phyloP scores from a whole-genome alignment of 1,284 basidiomycete species.

The Hypsizygus ulmarius region DNA sequence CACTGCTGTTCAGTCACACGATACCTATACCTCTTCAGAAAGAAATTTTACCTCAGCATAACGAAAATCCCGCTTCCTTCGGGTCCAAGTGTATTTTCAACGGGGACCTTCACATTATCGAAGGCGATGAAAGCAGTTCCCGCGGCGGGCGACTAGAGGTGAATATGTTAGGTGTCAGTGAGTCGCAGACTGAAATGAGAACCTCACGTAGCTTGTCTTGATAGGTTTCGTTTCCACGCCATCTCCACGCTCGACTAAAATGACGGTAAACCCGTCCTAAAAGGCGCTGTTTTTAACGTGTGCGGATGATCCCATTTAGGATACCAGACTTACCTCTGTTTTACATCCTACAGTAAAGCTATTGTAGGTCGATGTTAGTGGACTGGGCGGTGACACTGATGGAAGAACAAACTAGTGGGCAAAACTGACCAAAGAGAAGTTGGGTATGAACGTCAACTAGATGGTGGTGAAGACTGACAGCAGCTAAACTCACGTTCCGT shows the following conservation, averaged over 20 bases:
- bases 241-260: conserved; percentile 68
- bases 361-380: conserved; percentile 9
- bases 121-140: conserved; percentile 87
- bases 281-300: conserved; percentile 29
- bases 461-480: neutral
- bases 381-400: neutral
- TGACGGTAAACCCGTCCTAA: conserved; percentile 41
- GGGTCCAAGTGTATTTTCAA: conserved; percentile 80
- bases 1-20: neutral
- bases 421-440: conserved; percentile 37
- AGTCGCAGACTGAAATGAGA: conserved; percentile 59
- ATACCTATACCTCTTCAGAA: conserved; percentile 2
- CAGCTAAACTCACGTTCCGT: conserved; percentile 23
- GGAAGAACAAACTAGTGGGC: conserved; percentile 37
- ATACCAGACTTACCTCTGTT: conserved; percentile 34
- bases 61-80: conserved; percentile 78
- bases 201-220: conserved; percentile 62
- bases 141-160: conserved; percentile 63
- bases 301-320: conserved; percentile 13
- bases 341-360: conserved; percentile 72
- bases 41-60: conserved; percentile 47
- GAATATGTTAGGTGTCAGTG: conserved; percentile 53
- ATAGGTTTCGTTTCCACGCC: conserved; percentile 78
- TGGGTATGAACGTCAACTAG: conserved; percentile 1
- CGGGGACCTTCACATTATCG: conserved; percentile 85